Base-by-base conservation (phyloP, 2,329 filamentous ascomycete species). In the Exophiala xenobiotica region DNA sequence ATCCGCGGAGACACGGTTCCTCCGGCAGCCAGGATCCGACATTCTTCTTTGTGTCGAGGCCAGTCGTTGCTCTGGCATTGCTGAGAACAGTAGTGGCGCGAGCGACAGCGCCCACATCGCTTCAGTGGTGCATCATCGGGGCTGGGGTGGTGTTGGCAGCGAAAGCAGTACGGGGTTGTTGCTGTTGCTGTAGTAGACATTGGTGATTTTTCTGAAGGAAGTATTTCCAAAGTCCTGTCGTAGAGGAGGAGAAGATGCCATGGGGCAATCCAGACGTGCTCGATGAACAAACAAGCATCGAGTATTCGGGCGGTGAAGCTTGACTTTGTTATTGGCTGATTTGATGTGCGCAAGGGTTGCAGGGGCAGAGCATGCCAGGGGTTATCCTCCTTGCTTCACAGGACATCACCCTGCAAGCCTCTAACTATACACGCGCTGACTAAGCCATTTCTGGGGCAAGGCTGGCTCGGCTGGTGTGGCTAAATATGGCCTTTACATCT, bases 41-140 rank as follows among this genome's bases (percentile, higher is more conserved):
- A 49, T 49, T 49, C 38, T 14, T 43, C 9, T 22, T 37, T 49
- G 46, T 49, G 46, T 6, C 19, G 26, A 6, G 40, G 24, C 46
- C 46, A 49, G 46, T 49, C 46, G 20, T 18, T 43, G 19, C 40
- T 24, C 22, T 49, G 46, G 46, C 46, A 49, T 24, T 29, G 38
- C 6, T n/a, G 38, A 3, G 46, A 49, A 29, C 46, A 49, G 27
- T 49, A 49, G 16, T 44, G 38, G 7, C 38, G 38, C 6, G 46
- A 20, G 22, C 12, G 38, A 19, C 46, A 49, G 4, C 39, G n/a
- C 16, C 26, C 19, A 20, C 46, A 49, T 9, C 46, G 38, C 31
- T 49, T 49, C 11, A 46, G 37, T 19, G 29, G 24, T 16, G 23
- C 31, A 19, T 48, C 45, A 6, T 40, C 35, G 5, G 23, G 45